Evolutionary conservation across 805 yeast species (phyloP).

Genomic region (Debaryomyces castellii): DNA sequence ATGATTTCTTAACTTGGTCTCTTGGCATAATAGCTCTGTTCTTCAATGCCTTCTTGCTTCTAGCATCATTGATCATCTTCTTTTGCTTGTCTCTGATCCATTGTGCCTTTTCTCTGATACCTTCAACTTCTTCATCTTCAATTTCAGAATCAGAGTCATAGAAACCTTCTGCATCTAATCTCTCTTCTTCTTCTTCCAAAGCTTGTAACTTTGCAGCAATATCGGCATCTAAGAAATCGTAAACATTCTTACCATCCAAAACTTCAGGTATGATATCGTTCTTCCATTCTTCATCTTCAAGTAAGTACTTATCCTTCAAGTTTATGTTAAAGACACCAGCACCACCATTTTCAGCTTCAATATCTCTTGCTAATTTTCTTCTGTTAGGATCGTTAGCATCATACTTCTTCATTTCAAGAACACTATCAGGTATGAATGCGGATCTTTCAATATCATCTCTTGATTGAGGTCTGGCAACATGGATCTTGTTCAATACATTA

Average conservation of each 20-base stretch:
- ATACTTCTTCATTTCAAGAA: slow-evolving; percentile 58
- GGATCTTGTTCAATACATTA: slow-evolving; percentile 91
- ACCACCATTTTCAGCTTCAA: slow-evolving; percentile 95
- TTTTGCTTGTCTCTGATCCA: slow-evolving; percentile 97
- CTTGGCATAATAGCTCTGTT: slow-evolving; percentile 88
- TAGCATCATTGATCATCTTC: slow-evolving; percentile 84
- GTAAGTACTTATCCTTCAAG: slow-evolving; percentile 84
- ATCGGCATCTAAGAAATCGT: slow-evolving; percentile 96
- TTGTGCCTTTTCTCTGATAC: slow-evolving; percentile 78
- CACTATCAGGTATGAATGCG: slow-evolving; percentile 81
- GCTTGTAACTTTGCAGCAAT: slow-evolving; percentile 92
- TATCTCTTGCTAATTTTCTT: slow-evolving; percentile 77
- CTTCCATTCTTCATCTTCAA: slow-evolving; percentile 98
- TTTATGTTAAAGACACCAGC: slow-evolving; percentile 97
- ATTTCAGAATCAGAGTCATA: slow-evolving; percentile 73
- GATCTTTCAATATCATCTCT: slow-evolving; percentile 85
- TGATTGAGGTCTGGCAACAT: slow-evolving; percentile 84
- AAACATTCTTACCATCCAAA: slow-evolving; percentile 92
- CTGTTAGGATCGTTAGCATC: slow-evolving; percentile 81
- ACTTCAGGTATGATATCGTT: slow-evolving; percentile 96
- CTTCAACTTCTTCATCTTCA: slow-evolving; percentile 62
- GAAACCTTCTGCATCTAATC: slow-evolving; percentile 90
- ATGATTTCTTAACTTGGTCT: slow-evolving; percentile 77
- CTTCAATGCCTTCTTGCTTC: slow-evolving; percentile 83
- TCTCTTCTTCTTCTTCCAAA: slow-evolving; percentile 95